A percentile compares a stretch with the other conserved stretches of the same genome.
phyloP scores from a whole-genome alignment of 2,329 filamentous ascomycete genomes.

The Cryphonectria carpinicola region DNA sequence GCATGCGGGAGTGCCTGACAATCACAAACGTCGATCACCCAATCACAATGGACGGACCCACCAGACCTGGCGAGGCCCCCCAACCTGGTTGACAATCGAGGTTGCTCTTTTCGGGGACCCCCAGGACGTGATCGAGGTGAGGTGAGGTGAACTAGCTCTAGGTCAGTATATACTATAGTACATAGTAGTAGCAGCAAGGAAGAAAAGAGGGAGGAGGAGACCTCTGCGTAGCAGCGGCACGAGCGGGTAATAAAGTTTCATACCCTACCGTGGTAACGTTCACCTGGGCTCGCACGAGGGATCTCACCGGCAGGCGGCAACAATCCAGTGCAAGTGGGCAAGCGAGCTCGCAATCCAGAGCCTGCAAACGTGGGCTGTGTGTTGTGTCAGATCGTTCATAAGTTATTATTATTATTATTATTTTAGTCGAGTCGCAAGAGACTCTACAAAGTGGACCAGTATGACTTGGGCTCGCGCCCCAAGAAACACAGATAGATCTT shows the following conservation, averaged over 20 bases:
- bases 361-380: slow-evolving; percentile 19
- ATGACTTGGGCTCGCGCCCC: not conserved
- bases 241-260: slow-evolving; percentile 2
- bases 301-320: slow-evolving; percentile 6
- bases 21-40: slow-evolving; percentile 12
- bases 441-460: slow-evolving; percentile 2
- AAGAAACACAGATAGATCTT: not conserved
- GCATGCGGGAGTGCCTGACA: slow-evolving; percentile 17
- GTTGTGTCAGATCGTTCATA: slow-evolving; percentile 17
- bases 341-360: slow-evolving; percentile 6
- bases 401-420: no score
- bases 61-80: not conserved
- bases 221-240: not conserved
- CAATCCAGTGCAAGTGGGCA: not conserved
- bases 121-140: not conserved
- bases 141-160: not conserved
- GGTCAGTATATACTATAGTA: no score
- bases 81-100: no score
- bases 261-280: not conserved
- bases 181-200: not conserved
- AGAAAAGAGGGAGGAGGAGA: no score
- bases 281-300: slow-evolving; percentile 17
- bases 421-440: slow-evolving; percentile 12
- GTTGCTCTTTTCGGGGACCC: not conserved
- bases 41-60: not conserved